Percentiles rank a stretch among this genome's conserved stretches.
Conservation (phyloP, 148 eudicot genomes). For the Selenicereus undatus region DNA sequence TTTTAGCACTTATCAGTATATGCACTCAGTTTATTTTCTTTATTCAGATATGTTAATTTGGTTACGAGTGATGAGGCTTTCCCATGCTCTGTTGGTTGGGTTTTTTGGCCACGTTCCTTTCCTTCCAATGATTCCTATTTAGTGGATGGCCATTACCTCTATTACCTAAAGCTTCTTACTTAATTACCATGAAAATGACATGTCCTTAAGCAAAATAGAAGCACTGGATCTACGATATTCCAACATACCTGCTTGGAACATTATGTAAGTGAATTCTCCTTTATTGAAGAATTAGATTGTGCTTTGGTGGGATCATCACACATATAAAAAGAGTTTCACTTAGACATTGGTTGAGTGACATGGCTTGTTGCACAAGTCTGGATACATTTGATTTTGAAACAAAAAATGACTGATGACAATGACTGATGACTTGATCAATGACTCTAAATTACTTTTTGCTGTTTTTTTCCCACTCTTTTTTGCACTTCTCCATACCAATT, state of each 20-base stretch:
- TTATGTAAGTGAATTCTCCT: neutral
- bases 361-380: neutral
- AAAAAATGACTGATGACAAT: too few relatives aligned
- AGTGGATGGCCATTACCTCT: neutral
- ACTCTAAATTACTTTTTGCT: neutral
- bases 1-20: too few relatives aligned
- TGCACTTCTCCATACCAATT: neutral
- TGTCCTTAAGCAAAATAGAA: neutral
- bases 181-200: neutral
- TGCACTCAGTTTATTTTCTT: neutral
- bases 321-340: neutral
- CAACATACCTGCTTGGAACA: neutral
- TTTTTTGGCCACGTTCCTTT: too few relatives aligned
- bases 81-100: slow-evolving; percentile 2
- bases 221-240: neutral
- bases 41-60: neutral
- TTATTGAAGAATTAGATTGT: neutral
- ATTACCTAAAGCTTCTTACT: neutral
- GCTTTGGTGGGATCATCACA: neutral
- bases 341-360: neutral
- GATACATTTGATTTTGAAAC: neutral
- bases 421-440: neutral
- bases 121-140: neutral
- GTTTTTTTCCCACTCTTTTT: neutral
- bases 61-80: neutral